Base-by-base conservation (phyloP, 2,329 filamentous ascomycete genomes). In the Neopestalotiopsis clavispora region DNA sequence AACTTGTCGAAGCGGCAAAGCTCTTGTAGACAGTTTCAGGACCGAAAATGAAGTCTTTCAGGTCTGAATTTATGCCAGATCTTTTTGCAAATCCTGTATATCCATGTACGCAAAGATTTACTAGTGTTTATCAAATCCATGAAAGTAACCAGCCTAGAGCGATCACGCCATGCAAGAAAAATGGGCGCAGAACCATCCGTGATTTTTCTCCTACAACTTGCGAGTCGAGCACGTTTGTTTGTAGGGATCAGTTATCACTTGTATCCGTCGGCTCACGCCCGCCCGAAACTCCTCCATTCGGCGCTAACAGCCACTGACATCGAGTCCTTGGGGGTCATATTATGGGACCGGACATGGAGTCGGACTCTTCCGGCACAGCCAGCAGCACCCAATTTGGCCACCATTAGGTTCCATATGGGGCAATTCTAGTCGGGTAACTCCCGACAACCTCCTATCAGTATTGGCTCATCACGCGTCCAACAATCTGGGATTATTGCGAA, bases 121-220 rank as follows among this genome's bases (percentile, higher is more conserved):
- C 30, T 20, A 52, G 20, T 9, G 5, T 28, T 32, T 34, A 9
- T 59, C 23, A n/a, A 38, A 34, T 10, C 23, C 12, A 30, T 4
- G 57, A 10, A 59, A 59, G 23, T 4, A 23, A 59, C 13, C 6
- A 30, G 20, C 23, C 57, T 59, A 59, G 57, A 28, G 20, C 57
- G 17, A 59, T 59, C 57, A 59, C 57, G 57, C 57, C 20, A 59
- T 59, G 23, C 23, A 34, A 59, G 23, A 59, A 59, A 34, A 34
- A 30, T 30, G 23, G 57, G 23, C 14, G 57, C 57, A 4, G 23
- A 34, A 34, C 13, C 13, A 17, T 34, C 17, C 23, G 13, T 59
- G 57, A 34, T 59, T 59, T 10, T 59, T 17, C 20, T 34, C 20
- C 23, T 7, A 52, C 17, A 30, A 23, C 57, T 28, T 59, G 13